Evolutionary conservation across 306 rosid species (phyloP), one percentile per base, ranked within the genome.

Genomic region (Vachellia pachyceras): DNA sequence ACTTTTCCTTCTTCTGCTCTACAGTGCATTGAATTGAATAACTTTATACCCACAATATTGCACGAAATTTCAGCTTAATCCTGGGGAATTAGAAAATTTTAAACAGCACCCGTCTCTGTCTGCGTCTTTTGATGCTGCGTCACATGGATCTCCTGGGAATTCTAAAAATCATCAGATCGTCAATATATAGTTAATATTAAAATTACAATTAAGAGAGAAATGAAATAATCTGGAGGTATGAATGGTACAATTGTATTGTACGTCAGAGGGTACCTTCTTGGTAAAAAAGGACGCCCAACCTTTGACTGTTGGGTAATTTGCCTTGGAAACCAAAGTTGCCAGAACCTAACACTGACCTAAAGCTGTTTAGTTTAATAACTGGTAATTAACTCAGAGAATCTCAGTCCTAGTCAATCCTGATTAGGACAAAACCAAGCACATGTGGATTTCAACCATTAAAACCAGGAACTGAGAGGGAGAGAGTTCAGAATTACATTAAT

Each of bases 191-290:
- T 55, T 20, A 20, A 20, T 20, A 55, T 55, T n/a, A 55, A 23
- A 58, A 58, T 11, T 10, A 57, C 1, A 57, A 7, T 49, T 49
- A 52, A 52, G n/a, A 54, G 8, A 35, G 52, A 55, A 87, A 69
- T 78, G 75, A 72, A 79, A 84, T 57, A 72, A 41, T 14, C 72
- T 22, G 7, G 60, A 79, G 60, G 64, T 68, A 55, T 79, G 79
- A 76, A 75, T 67, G 85, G 91, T 89, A 87, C 90, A 88, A 68
- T 85, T 82, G 86, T 83, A 84, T 46, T 63, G 88, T 93, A 87
- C 92, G 65, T 58, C 4, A 57, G 76, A 80, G 90, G 50, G 87
- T 82, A 79, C 84, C 80, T 15, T 50, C 57, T 50, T 18, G 22
- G 58, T 50, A 0, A 50, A 6, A 14, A 50, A 80, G 90, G 69